Evolutionary conservation across 768 basidiomycete species (phyloP).

Genomic region (Brasilioporus rufonigricans): DNA sequence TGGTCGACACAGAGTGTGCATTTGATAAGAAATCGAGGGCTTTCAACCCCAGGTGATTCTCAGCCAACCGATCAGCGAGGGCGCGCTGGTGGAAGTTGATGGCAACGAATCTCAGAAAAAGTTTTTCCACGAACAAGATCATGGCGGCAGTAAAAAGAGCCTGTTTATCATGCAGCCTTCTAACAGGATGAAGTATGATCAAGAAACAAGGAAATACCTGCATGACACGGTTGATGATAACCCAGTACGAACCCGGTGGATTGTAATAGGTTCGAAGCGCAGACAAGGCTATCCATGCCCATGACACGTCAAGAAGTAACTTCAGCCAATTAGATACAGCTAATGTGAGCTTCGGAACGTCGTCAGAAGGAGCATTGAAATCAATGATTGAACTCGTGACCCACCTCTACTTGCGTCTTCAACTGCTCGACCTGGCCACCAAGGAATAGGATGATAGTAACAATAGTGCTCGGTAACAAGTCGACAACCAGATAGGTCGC

Average conservation of each 20-base stretch:
- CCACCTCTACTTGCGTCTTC: constrained; percentile 67
- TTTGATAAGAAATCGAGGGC: constrained; percentile 72
- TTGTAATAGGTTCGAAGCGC: constrained; percentile 54
- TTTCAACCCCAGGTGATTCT: constrained; percentile 67
- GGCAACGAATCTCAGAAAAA: constrained; percentile 72
- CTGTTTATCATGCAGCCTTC: constrained; percentile 23
- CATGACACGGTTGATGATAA: constrained; percentile 65
- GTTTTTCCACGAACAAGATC: constrained; percentile 50
- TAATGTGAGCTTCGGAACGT: constrained; percentile 48
- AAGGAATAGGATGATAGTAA: constrained; percentile 51
- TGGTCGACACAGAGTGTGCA: constrained; percentile 44
- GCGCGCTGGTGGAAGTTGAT: constrained; percentile 80
- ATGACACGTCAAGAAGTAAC: constrained; percentile 59
- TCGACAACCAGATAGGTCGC: constrained; percentile 65
- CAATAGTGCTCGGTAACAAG: constrained; percentile 53
- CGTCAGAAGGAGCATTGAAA: background rate
- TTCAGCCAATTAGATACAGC: constrained; percentile 75
- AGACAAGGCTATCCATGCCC: constrained; percentile 75
- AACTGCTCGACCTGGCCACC: constrained; percentile 64
- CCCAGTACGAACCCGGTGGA: constrained; percentile 68
- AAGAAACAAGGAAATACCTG: constrained; percentile 42
- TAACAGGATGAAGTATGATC: constrained; percentile 1
- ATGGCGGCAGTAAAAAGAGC: constrained; percentile 44
- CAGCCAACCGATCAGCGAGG: constrained; percentile 66
- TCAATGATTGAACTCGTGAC: background rate